Conservation (phyloP, 164 flowering plant species). For the Chimonanthus salicifolius region DNA sequence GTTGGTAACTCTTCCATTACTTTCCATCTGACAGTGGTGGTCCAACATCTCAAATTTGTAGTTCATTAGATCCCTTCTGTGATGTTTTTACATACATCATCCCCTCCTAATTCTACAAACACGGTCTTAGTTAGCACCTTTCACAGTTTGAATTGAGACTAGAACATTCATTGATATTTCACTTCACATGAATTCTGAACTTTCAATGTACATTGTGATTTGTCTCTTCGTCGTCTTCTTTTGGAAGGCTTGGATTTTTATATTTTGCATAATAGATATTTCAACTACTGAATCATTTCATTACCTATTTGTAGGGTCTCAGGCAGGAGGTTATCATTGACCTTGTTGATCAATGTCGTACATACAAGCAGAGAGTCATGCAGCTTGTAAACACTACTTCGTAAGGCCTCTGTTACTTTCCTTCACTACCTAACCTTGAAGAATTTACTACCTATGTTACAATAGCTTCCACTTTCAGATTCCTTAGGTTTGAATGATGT, state of each 20-base stretch:
- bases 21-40: no score
- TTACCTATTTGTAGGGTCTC: constrained; percentile 52
- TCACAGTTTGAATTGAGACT: not conserved
- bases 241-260: not conserved
- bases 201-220: not conserved
- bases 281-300: constrained; percentile 1
- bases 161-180: not conserved
- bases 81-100: no score
- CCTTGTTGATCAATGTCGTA: constrained; percentile 89
- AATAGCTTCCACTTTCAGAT: no score
- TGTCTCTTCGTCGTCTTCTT: not conserved
- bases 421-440: not conserved
- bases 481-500: no score
- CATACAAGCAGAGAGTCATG: constrained; percentile 90
- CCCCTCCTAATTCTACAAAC: no score
- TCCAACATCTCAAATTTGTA: no score
- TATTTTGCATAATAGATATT: not conserved
- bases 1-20: no score
- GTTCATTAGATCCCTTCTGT: no score
- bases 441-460: not conserved
- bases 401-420: constrained; percentile 42
- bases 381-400: constrained; percentile 89
- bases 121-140: no score
- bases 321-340: constrained; percentile 90
- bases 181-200: not conserved